Evolutionary conservation across 306 rosid species (phyloP).

Genomic region (Styphnolobium japonicum): DNA sequence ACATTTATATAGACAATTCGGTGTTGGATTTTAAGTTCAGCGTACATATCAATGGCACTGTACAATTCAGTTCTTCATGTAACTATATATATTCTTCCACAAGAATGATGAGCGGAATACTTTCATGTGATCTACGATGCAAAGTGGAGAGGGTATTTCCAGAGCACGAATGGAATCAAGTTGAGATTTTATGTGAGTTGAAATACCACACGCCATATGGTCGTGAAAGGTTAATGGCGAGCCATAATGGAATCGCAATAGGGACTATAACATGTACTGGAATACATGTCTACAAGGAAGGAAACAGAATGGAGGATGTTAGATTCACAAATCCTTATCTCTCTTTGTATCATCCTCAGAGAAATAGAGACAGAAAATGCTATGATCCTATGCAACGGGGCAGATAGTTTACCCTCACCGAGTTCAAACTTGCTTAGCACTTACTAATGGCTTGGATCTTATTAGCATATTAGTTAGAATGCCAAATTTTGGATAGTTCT

Average conservation of each 20-base stretch:
- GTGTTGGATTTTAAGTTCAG: no score
- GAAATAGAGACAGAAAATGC: no score
- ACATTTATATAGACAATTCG: background rate
- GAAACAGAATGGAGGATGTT: background rate
- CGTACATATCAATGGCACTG: background rate
- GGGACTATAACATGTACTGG: no score
- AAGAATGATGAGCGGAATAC: no score
- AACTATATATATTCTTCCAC: background rate
- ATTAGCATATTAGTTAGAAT: no score
- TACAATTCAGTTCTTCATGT: background rate
- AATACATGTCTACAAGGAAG: background rate
- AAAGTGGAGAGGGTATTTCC: background rate
- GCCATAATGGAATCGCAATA: background rate
- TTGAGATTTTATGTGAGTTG: background rate
- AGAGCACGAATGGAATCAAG: background rate
- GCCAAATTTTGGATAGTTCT: no score
- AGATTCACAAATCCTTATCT: background rate
- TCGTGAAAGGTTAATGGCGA: background rate
- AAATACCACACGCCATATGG: background rate
- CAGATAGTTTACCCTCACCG: no score
- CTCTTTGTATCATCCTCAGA: no score
- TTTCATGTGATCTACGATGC: background rate
- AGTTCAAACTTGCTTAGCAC: no score
- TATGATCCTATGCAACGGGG: no score
- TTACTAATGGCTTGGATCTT: no score